These are phyloP conservation scores for Boletus reticulatus DNA, from an alignment of 768 basidiomycete species.

Conservation along the genomic window DNA sequence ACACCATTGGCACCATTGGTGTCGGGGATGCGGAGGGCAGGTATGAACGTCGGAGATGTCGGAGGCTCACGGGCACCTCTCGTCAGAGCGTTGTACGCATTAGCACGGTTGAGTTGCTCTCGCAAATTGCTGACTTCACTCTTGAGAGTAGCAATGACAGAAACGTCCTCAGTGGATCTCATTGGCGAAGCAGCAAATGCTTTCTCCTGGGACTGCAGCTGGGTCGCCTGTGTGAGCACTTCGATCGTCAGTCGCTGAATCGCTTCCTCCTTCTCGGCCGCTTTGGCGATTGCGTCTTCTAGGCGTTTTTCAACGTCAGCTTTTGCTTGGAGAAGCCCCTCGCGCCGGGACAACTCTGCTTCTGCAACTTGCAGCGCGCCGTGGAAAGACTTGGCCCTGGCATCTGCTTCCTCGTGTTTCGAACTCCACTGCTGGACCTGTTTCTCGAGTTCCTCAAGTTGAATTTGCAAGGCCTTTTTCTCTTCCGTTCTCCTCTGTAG, in stretches of 20 bases:
- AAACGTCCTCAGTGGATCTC: constrained; percentile 77
- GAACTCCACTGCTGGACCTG: constrained; percentile 83
- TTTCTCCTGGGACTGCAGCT: constrained; percentile 76
- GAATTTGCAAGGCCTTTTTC: constrained; percentile 81
- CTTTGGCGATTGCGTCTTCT: constrained; percentile 71
- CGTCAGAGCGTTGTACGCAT: constrained; percentile 85
- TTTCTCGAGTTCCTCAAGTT: constrained; percentile 75
- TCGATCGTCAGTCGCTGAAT: constrained; percentile 84
- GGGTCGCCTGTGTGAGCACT: constrained; percentile 64
- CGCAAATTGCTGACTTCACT: constrained; percentile 89
- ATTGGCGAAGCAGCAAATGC: constrained; percentile 60
- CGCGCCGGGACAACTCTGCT: constrained; percentile 66
- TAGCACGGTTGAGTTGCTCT: constrained; percentile 95
- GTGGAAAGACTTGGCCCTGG: constrained; percentile 70
- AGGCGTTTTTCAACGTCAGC: constrained; percentile 75
- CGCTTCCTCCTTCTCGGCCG: constrained; percentile 78
- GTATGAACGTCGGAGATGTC: constrained; percentile 83
- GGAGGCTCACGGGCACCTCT: constrained; percentile 73
- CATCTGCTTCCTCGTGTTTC: constrained; percentile 85
- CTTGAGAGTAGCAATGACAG: constrained; percentile 85
- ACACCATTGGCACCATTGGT: constrained; percentile 41
- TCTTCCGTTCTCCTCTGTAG: constrained; percentile 89
- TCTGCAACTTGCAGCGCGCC: constrained; percentile 67
- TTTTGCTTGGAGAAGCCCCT: constrained; percentile 74
- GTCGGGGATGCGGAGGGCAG: constrained; percentile 62